These are phyloP conservation scores for Pneumocystis carinii DNA, from an alignment of 1,139 yeast genomes.

Conservation along the genomic window DNA sequence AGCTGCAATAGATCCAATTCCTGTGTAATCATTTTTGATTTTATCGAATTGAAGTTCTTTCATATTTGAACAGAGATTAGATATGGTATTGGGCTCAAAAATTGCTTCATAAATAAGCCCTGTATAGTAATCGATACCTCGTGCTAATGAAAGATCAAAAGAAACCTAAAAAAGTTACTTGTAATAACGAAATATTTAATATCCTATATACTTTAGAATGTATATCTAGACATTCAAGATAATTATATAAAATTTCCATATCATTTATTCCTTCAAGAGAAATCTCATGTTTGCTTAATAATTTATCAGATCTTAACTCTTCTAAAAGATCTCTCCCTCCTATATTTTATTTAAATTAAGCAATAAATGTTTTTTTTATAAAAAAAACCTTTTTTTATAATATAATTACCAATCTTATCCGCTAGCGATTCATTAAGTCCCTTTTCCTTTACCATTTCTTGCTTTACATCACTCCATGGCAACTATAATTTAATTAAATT, in stretches of 20 bases:
- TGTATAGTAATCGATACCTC: slow-evolving; percentile 95
- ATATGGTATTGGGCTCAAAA: slow-evolving; percentile 81
- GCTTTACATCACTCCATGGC: slow-evolving; percentile 88
- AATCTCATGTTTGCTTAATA: slow-evolving; percentile 44
- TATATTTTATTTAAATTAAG: not conserved
- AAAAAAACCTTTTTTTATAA: slow-evolving; percentile 46
- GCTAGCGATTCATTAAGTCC: slow-evolving; percentile 83
- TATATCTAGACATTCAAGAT: slow-evolving; percentile 66
- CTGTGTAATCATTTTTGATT: slow-evolving; percentile 55
- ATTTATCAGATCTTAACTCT: slow-evolving; percentile 41
- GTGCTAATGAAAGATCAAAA: slow-evolving; percentile 84
- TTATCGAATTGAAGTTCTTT: slow-evolving; percentile 28
- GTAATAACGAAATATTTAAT: not conserved
- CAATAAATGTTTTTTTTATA: not conserved
- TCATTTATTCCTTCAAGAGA: slow-evolving; percentile 75
- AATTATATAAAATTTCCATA: slow-evolving; percentile 57
- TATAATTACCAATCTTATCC: slow-evolving; percentile 80
- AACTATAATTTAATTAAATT: slow-evolving; percentile 18
- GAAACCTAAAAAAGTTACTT: slow-evolving; percentile 34
- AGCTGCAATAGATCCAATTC: slow-evolving; percentile 96
- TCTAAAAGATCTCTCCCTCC: slow-evolving; percentile 54
- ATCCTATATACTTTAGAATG: slow-evolving; percentile 17
- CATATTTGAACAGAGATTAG: slow-evolving; percentile 31
- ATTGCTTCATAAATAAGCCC: slow-evolving; percentile 95
- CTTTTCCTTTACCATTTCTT: slow-evolving; percentile 84